Evolutionary conservation across 176 grass and related monocot genomes (phyloP), one percentile per base, ranked within the genome.

Genomic region (Triticum aestivum): DNA sequence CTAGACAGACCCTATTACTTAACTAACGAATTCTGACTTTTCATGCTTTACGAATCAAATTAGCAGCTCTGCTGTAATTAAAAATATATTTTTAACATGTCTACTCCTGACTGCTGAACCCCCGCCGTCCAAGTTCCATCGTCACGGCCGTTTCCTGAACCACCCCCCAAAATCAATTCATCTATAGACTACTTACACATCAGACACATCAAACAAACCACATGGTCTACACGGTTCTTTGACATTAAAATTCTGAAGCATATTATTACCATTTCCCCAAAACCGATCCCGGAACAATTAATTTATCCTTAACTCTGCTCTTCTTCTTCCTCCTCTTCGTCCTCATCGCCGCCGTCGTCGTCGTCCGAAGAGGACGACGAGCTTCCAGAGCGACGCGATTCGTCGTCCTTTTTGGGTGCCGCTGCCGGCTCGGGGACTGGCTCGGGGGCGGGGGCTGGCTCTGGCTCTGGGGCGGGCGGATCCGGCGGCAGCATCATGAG

Each of bases 401-500:
- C 21, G 39, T 62, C 61, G 11, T 84, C 69, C 20, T 88, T 14
- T 35, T 77, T 75, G 4, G 79, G 75, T 11, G 20, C 33, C 33
- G 33, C 33, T 34, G 33, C 70, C 5, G 78, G 78, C 13, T 51
- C 47, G 15, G 37, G 73, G 67, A 4, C 79, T 5, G 21, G 79
- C 9, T 5, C 80, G 44, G 29, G 66, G 67, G 37, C 80, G 44
- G 29, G 66, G 67, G 37, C 24, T 32, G 44, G 44, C 44, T 47
- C 24, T 26, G 44, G 44, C 44, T 47, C 44, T 12, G 87, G 85
- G 54, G 66, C 75, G 3, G 81, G 85, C 42, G 72, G 62, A 37
- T 89, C 90, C 3, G 87, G 74, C n/a, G 86, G 49, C 34, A 88
- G 44, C 3, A 24, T 3, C 5, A 86, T 93, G 34, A 98, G 93